Conservation (phyloP, 2,329 filamentous ascomycete species). For the Cladosporium sphaerospermum region DNA sequence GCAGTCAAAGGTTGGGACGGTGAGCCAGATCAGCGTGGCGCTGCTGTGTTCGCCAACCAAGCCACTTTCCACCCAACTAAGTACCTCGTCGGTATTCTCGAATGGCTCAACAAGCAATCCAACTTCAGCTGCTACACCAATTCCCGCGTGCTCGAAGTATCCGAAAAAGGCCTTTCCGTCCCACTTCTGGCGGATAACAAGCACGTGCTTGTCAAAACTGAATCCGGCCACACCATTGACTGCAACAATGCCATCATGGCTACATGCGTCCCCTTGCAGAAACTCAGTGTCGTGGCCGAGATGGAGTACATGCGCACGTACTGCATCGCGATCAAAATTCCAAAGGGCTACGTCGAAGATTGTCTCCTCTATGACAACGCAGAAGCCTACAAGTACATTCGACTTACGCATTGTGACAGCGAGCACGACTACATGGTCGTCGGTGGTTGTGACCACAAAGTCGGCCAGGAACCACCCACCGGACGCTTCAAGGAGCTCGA, state of each 20-base stretch:
- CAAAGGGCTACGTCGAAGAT: slow-evolving; percentile 48
- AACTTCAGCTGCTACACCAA: slow-evolving; percentile 50
- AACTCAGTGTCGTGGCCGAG: slow-evolving; percentile 47
- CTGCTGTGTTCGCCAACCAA: slow-evolving; percentile 42
- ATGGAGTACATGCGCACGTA: slow-evolving; percentile 52
- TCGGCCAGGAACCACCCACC: slow-evolving; percentile 43
- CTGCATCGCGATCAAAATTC: slow-evolving; percentile 50
- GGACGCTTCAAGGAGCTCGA: slow-evolving; percentile 47
- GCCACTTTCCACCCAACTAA: slow-evolving; percentile 53
- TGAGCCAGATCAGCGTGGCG: slow-evolving; percentile 46
- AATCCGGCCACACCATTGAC: slow-evolving; percentile 42
- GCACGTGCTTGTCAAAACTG: slow-evolving; percentile 42
- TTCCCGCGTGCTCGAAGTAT: slow-evolving; percentile 43
- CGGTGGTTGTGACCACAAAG: slow-evolving; percentile 53
- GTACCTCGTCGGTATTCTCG: slow-evolving; percentile 48
- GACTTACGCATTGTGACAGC: slow-evolving; percentile 48
- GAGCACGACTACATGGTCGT: slow-evolving; percentile 51
- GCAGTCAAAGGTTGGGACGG: slow-evolving; percentile 48
- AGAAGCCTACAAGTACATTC: slow-evolving; percentile 51
- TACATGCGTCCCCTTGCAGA: slow-evolving; percentile 51
- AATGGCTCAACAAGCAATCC: slow-evolving; percentile 45
- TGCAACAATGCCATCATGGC: slow-evolving; percentile 48
- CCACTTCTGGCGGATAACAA: slow-evolving; percentile 41
- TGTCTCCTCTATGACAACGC: slow-evolving; percentile 51
- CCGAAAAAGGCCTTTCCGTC: slow-evolving; percentile 45